These are phyloP conservation scores for Fraxinus albicans DNA, from an alignment of 305 asterid species.

Conservation along the genomic window DNA sequence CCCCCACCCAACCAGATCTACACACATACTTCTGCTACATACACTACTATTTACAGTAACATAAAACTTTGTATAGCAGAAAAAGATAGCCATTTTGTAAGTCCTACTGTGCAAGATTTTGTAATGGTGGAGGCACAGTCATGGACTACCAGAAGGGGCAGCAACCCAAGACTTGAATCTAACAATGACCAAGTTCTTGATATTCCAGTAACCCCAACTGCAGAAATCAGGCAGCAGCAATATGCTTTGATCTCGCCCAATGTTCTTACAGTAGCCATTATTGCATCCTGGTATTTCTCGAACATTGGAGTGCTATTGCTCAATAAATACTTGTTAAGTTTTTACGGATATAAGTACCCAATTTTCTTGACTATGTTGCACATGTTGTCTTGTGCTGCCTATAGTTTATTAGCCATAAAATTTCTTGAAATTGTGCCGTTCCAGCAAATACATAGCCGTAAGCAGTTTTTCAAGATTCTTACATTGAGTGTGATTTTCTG, in stretches of 20 bases:
- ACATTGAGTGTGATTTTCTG: constrained; percentile 67
- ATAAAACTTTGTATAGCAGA: not conserved
- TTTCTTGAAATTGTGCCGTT: constrained; percentile 84
- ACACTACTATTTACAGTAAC: not conserved
- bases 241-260: constrained; percentile 44
- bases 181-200: constrained; percentile 63
- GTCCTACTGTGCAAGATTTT: not conserved
- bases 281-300: constrained; percentile 81
- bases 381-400: constrained; percentile 75
- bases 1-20: constrained; percentile 14
- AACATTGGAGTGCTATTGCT: constrained; percentile 86
- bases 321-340: constrained; percentile 84
- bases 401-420: constrained; percentile 61
- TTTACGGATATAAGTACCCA: constrained; percentile 76
- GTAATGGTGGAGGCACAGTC: constrained; percentile 90
- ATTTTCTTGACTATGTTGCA: constrained; percentile 88
- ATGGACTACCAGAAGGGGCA: constrained; percentile 88
- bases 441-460: constrained; percentile 74
- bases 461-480: constrained; percentile 76
- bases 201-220: constrained; percentile 85
- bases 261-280: constrained; percentile 59
- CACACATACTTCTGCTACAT: not conserved
- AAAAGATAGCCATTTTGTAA: not conserved
- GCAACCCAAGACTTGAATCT: constrained; percentile 84
- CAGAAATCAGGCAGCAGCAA: constrained; percentile 64